Percentiles rank a stretch among this genome's conserved stretches.
phyloP scores from a whole-genome alignment of 1,284 basidiomycete species.

The Pseudomicrostroma phylloplanum region DNA sequence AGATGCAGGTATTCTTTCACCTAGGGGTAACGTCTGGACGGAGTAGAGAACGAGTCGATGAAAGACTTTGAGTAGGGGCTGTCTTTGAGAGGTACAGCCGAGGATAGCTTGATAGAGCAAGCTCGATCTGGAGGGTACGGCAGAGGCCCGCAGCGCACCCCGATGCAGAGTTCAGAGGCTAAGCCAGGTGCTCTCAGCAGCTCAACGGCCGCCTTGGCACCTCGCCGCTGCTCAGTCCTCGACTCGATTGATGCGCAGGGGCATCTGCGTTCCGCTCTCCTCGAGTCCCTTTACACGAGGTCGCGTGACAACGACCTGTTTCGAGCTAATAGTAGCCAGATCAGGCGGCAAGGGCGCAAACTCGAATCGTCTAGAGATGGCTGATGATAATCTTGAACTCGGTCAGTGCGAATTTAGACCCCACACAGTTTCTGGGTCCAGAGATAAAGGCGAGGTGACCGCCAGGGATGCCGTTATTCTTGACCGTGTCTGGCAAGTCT shows the following conservation, averaged over 20 bases:
- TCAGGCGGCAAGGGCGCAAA: constrained; percentile 18
- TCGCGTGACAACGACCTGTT: constrained; percentile 28
- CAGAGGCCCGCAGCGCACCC: too few relatives aligned
- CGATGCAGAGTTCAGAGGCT: too few relatives aligned
- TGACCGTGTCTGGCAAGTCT: constrained; percentile 23
- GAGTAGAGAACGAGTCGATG: too few relatives aligned
- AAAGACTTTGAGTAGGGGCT: too few relatives aligned
- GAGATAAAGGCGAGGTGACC: constrained; percentile 26
- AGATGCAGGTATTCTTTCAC: too few relatives aligned
- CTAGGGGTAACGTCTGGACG: too few relatives aligned
- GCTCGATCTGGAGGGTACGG: too few relatives aligned
- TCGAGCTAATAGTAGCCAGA: constrained; percentile 15
- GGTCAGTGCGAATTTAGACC: constrained; percentile 27
- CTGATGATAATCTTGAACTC: constrained; percentile 32
- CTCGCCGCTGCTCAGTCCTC: constrained; percentile 1
- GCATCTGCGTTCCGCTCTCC: constrained; percentile 18
- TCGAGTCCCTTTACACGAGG: constrained; percentile 18
- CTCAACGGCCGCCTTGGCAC: too few relatives aligned
- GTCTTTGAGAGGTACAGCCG: too few relatives aligned
- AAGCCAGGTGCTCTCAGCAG: too few relatives aligned
- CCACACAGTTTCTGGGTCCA: constrained; percentile 34
- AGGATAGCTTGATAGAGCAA: too few relatives aligned
- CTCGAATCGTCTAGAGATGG: constrained; percentile 17
- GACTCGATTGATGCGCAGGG: constrained; percentile 17
- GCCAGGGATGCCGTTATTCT: constrained; percentile 25